Evolutionary conservation across 163 green algal genomes (phyloP).

Genomic region (Chlamydomonas reinhardtii): DNA sequence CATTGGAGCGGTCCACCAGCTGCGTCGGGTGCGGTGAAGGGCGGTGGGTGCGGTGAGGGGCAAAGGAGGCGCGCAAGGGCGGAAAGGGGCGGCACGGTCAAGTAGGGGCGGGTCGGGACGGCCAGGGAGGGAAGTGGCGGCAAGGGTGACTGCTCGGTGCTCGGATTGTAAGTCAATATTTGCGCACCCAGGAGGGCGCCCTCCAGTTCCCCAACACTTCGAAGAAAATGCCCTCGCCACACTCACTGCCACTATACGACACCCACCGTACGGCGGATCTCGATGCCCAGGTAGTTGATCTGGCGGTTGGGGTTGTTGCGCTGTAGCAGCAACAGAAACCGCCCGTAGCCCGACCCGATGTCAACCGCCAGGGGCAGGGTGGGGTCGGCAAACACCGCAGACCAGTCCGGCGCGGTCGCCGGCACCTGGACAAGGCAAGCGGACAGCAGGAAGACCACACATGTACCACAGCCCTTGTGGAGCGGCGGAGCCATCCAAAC

Average conservation of each 20-base stretch:
- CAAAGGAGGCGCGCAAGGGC: background rate
- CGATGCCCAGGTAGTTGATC: conserved; percentile 87
- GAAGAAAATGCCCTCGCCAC: too few species aligned
- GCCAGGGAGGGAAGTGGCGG: too few species aligned
- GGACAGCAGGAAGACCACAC: too few species aligned
- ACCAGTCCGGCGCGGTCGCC: conserved; percentile 68
- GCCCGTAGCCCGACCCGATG: conserved; percentile 85
- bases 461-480: too few species aligned
- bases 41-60: background rate
- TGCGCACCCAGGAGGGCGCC: too few species aligned
- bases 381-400: conserved; percentile 60
- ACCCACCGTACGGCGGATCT: conserved; percentile 82
- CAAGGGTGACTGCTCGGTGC: too few species aligned
- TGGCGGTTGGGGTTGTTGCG: conserved; percentile 19
- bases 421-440: conserved; percentile 4
- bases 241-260: too few species aligned
- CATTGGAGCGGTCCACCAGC: conserved; percentile 85
- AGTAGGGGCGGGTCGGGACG: too few species aligned
- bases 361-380: conserved; percentile 83
- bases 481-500: too few species aligned
- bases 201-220: too few species aligned
- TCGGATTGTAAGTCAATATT: too few species aligned
- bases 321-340: conserved; percentile 84
- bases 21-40: conserved; percentile 39
- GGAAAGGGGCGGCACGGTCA: background rate